Conservation (phyloP, 2,329 filamentous ascomycete species). For the Colletotrichum sp. region DNA sequence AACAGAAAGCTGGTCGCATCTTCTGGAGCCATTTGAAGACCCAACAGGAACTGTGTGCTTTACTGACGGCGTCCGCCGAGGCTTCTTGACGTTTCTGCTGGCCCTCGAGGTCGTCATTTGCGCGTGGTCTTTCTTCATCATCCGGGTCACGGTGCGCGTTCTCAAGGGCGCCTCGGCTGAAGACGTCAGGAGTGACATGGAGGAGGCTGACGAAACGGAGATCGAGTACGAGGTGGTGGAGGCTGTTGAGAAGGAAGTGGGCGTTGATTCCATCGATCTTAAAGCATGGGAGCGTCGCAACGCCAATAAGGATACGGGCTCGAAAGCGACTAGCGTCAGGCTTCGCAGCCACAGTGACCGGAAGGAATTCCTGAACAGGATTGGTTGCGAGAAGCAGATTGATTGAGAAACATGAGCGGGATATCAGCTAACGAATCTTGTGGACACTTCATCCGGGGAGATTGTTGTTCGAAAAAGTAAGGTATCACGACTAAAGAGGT, state of each 20-base stretch:
- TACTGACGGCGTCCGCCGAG: rapidly evolving
- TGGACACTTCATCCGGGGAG: too few relatives aligned
- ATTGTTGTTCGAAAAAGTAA: too few relatives aligned
- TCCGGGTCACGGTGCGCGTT: background rate
- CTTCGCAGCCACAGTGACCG: background rate
- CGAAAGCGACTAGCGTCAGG: rapidly evolving
- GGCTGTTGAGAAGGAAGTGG: background rate
- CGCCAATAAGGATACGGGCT: background rate
- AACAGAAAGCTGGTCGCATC: background rate
- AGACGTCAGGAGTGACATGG: background rate
- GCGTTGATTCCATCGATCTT: background rate
- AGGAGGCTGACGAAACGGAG: background rate
- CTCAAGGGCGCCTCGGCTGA: background rate
- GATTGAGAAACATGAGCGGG: background rate
- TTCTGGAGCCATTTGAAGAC: background rate
- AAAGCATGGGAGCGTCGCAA: background rate
- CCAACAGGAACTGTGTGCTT: background rate
- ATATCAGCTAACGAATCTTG: too few relatives aligned
- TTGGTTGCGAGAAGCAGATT: background rate
- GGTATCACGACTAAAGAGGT: too few relatives aligned
- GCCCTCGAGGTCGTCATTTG: background rate
- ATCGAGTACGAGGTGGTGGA: background rate
- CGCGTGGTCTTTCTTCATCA: background rate
- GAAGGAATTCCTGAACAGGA: background rate
- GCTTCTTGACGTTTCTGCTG: background rate